Evolutionary conservation across 306 rosid genomes (phyloP).

Genomic region (Lupinus albus): DNA sequence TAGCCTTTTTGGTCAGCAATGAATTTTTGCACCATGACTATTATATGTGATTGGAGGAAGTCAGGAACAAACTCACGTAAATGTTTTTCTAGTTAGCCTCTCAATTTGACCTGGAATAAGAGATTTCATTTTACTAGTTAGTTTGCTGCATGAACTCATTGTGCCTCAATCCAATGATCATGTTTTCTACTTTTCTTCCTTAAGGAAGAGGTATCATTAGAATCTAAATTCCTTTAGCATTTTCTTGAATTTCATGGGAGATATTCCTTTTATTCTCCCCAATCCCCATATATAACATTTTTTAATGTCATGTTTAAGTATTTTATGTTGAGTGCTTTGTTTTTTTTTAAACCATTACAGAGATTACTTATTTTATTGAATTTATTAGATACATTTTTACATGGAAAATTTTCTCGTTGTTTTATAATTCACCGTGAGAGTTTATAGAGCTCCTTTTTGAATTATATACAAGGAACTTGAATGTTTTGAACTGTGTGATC

Average conservation of each 20-base stretch:
- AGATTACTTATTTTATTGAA: not conserved
- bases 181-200: conserved; percentile 11
- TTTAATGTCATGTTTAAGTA: conserved; percentile 12
- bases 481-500: conserved; percentile 16
- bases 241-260: conserved; percentile 31
- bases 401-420: conserved; percentile 6
- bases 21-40: conserved; percentile 17
- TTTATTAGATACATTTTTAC: conserved; percentile 21
- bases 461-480: conserved; percentile 13
- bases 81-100: conserved; percentile 13
- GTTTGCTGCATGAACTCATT: conserved; percentile 4
- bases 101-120: conserved; percentile 16
- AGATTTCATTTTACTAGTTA: conserved; percentile 19
- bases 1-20: conserved; percentile 14
- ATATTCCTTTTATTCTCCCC: conserved; percentile 19
- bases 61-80: not conserved
- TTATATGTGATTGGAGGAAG: conserved; percentile 25
- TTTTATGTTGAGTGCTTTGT: not conserved
- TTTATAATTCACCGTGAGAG: not conserved
- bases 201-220: not conserved
- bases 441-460: conserved; percentile 19
- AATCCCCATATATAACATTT: not conserved
- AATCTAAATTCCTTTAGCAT: not conserved
- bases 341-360: conserved; percentile 10
- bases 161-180: conserved; percentile 1